These are phyloP conservation scores for Kwoniella botswanensis DNA, from an alignment of 768 basidiomycete species.

Conservation along the genomic window DNA sequence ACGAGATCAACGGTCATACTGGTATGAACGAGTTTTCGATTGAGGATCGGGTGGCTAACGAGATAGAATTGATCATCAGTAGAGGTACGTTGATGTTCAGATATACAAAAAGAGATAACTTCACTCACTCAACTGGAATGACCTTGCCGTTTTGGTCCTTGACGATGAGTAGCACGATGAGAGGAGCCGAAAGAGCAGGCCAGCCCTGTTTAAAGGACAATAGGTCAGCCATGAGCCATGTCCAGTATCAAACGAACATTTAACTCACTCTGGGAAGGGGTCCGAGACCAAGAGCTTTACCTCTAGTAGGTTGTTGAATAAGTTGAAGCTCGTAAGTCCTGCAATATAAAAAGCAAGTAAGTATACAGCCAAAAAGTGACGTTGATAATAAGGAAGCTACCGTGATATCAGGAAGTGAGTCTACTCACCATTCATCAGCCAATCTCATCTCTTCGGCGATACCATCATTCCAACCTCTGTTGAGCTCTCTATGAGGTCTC, in stretches of 20 bases:
- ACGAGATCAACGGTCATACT: conserved; percentile 27
- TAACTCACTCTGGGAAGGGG: conserved; percentile 13
- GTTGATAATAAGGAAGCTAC: background rate
- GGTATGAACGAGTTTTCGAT: conserved; percentile 16
- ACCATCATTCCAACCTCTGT: conserved; percentile 18
- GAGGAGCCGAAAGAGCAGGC: conserved; percentile 21
- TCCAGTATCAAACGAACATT: background rate
- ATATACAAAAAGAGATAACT: background rate
- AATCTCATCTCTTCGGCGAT: conserved; percentile 6
- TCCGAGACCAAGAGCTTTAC: conserved; percentile 16
- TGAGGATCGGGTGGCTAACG: conserved; percentile 8
- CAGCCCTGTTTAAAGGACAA: conserved; percentile 1
- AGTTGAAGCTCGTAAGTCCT: conserved; percentile 16
- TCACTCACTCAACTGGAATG: conserved; percentile 15
- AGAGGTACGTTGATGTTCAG: background rate
- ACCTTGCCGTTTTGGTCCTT: conserved; percentile 1
- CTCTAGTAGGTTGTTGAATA: conserved; percentile 13
- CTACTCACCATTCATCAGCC: conserved; percentile 4
- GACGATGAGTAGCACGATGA: conserved; percentile 18
- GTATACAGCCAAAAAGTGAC: background rate
- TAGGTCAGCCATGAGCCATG: background rate
- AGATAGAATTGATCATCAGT: background rate
- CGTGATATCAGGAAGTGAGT: background rate
- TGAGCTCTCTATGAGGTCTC: conserved; percentile 15
- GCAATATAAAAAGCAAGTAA: background rate